Evolutionary conservation across 768 basidiomycete genomes (phyloP), one percentile per base, ranked within the genome.

Genomic region (Dentipellis fragilis): DNA sequence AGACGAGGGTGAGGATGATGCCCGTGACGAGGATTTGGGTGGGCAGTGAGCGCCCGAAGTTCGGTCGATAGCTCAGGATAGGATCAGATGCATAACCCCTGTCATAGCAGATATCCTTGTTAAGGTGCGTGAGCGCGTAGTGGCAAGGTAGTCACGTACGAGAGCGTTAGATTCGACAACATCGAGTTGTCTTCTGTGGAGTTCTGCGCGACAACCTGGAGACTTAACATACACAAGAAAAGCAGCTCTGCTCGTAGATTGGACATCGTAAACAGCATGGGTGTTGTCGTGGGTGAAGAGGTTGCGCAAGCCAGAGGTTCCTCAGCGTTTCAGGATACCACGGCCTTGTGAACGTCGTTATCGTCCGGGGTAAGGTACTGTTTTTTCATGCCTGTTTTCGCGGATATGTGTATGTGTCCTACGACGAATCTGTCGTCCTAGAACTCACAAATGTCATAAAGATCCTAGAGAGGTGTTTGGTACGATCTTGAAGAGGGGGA

Each of bases 11-110:
- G 59, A 95, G 72, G 5, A 91, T 81, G 59, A 96, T 80, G 48
- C 92, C 92, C 1, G 83, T 85, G 52, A 95, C 72, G 57, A 96
- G 78, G 51, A 97, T 81, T 65, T 99, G 96, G 0, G 95, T 80
- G 2, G 95, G 93, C 14, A 97, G 80, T 0, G 94, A 93, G 58
- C 85, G 85, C 6, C 85, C 85, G 64, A 96, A 97, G 0, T 75
- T 69, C 0, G 95, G 95, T 12, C 89, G 80, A 63, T 74, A 93
- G 8, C 71, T 57, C 35, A 94, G 79, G 64, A 91, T 90, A 0
- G 93, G 93, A 67, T 95, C 89, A 6, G 63, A 54, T 0, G 65
- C 42, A 51, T 58, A 68, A 38, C 67, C 66, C 2, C 68, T 68
- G 58, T 35, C 10, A 6, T 29, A 6, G 29, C 29, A 29, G 29